These are phyloP conservation scores for Trichothecium roseum DNA, from an alignment of 2,329 filamentous ascomycete species.

Conservation along the genomic window DNA sequence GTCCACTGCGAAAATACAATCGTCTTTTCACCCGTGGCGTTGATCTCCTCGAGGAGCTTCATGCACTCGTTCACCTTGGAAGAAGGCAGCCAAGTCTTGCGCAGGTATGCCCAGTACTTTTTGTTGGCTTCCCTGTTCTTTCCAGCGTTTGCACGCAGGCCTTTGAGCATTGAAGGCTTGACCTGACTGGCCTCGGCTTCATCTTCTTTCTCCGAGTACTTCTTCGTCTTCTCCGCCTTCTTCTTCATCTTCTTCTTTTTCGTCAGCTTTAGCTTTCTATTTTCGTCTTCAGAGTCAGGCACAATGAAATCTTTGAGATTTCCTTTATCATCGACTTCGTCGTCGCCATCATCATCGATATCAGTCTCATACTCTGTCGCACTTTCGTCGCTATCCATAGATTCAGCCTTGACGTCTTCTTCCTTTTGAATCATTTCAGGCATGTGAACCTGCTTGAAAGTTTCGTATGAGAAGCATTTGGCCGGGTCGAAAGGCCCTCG, in stretches of 20 bases:
- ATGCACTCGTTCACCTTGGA: constrained; percentile 76
- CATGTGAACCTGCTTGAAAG: constrained; percentile 66
- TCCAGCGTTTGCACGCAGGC: constrained; percentile 54
- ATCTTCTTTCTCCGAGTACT: constrained; percentile 15
- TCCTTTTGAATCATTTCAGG: constrained; percentile 34
- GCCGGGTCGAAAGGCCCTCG: constrained; percentile 55
- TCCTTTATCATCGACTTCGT: constrained; percentile 19
- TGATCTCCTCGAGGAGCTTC: constrained; percentile 58
- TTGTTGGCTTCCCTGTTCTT: constrained; percentile 55
- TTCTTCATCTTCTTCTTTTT: constrained; percentile 14
- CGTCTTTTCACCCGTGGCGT: constrained; percentile 54
- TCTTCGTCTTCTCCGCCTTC: constrained; percentile 27
- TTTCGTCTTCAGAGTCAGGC: constrained; percentile 18
- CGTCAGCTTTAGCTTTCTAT: constrained; percentile 25
- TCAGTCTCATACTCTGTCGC: constrained; percentile 22
- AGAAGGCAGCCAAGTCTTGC: constrained; percentile 61
- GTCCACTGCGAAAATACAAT: constrained; percentile 76
- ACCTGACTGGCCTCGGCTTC: constrained; percentile 17
- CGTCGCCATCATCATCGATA: constrained; percentile 16
- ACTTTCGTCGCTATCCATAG: constrained; percentile 21
- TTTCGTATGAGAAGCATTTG: constrained; percentile 61
- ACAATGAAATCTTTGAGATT: constrained; percentile 45
- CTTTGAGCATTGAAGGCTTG: constrained; percentile 46
- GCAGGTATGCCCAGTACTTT: constrained; percentile 59
- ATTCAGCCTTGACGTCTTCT: constrained; percentile 22